Evolutionary conservation across 2,329 filamentous ascomycete species (phyloP).

Genomic region (Corinectria fuckeliana): DNA sequence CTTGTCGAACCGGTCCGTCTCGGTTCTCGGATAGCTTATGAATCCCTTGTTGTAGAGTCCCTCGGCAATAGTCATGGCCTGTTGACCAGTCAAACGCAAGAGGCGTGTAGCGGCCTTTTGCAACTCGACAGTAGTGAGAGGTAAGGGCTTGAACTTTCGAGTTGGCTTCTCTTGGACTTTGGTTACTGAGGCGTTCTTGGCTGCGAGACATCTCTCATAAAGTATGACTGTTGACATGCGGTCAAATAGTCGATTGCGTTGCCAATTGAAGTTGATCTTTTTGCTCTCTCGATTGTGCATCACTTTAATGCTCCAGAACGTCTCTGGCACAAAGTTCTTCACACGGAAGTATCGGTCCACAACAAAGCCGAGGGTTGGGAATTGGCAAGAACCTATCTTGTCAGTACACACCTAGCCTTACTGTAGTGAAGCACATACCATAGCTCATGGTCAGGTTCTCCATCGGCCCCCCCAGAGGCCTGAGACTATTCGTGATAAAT

Average conservation of each 20-base stretch:
- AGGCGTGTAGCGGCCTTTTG: conserved; percentile 94
- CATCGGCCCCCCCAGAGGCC: conserved; percentile 71
- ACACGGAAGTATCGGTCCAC: conserved; percentile 96
- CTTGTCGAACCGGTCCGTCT: conserved; percentile 93
- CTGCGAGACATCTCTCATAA: conserved; percentile 82
- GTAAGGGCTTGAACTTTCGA: conserved; percentile 91
- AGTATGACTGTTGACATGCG: conserved; percentile 80
- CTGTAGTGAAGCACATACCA: conserved; percentile 55
- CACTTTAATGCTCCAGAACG: conserved; percentile 92
- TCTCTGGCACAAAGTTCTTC: conserved; percentile 89
- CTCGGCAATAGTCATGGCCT: conserved; percentile 89
- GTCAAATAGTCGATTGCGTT: conserved; percentile 84
- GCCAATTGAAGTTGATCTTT: conserved; percentile 85
- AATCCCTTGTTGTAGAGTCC: conserved; percentile 90
- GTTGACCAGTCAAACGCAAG: conserved; percentile 87
- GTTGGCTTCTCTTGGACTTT: conserved; percentile 92
- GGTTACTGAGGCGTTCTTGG: conserved; percentile 78
- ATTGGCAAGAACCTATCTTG: conserved; percentile 81
- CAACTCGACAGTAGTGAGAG: conserved; percentile 92
- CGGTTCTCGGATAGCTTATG: conserved; percentile 96
- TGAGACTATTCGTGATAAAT: conserved; percentile 81
- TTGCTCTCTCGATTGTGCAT: conserved; percentile 78
- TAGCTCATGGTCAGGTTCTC: conserved; percentile 77
- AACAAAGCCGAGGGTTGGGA: conserved; percentile 94
- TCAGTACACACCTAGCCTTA: conserved; percentile 6